A percentile compares a stretch with the other conserved stretches of the same genome.
Evolutionary conservation across 75 land plant species (phyloP).

Genomic region (Chamaecyparis obtusa): DNA sequence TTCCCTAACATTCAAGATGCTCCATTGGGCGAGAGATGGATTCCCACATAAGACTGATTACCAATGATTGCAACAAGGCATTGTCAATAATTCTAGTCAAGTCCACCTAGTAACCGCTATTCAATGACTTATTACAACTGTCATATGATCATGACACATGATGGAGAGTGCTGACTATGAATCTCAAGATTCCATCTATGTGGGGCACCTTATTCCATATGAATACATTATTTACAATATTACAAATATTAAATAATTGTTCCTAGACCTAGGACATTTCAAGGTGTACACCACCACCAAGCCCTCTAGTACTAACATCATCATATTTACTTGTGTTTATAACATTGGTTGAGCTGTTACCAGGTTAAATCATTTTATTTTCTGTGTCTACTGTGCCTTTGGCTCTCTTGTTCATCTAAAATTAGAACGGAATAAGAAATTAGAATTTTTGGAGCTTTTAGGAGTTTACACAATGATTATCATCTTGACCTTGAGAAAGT

Average conservation of each 20-base stretch:
- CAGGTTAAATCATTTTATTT: not conserved
- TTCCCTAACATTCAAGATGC: not conserved
- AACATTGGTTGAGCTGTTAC: not conserved
- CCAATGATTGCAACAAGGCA: not conserved
- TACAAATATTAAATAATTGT: no score
- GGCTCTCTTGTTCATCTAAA: not conserved
- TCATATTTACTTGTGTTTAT: not conserved
- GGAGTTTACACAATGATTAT: not conserved
- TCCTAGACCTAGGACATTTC: no score
- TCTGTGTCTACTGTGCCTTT: not conserved
- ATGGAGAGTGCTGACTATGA: no score
- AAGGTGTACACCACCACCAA: no score
- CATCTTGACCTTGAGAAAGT: not conserved
- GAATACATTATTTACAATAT: no score
- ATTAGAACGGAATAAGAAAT: not conserved
- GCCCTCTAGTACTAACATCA: no score
- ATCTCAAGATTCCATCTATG: no score
- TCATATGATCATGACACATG: no score
- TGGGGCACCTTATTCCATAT: no score
- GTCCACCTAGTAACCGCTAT: no score
- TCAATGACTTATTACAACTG: no score
- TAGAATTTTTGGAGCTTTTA: not conserved
- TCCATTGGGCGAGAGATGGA: not conserved
- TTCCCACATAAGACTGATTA: not conserved
- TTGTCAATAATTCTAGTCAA: not conserved